phyloP scores from a whole-genome alignment of 2,329 filamentous ascomycete species.

The Cercospora sp. region DNA sequence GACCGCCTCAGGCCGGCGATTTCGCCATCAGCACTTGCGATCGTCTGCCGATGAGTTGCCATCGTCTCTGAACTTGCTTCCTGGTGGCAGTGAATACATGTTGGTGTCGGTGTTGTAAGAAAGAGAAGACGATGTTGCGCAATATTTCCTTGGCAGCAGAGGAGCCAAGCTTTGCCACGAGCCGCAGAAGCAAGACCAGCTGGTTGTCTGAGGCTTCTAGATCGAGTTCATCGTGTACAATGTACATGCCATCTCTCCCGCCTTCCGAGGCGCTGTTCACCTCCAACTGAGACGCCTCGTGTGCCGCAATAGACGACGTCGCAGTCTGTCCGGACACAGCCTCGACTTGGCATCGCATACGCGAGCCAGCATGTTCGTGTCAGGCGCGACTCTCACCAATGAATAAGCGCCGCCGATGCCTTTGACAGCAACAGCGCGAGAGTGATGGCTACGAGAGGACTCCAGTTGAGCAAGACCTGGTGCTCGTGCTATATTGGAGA shows the following conservation, averaged over 20 bases:
- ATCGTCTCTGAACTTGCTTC: not conserved
- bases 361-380: no score
- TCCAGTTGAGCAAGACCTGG: no score
- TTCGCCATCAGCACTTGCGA: not conserved
- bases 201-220: not conserved
- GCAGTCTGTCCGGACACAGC: no score
- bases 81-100: not conserved
- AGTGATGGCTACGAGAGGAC: no score
- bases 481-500: no score
- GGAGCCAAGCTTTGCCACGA: not conserved
- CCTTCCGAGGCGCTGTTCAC: no score
- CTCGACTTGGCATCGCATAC: no score
- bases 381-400: no score
- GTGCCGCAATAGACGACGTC: no score
- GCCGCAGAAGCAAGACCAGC: not conserved
- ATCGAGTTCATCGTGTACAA: not conserved
- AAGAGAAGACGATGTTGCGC: not conserved
- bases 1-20: not conserved
- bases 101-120: not conserved
- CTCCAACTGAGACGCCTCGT: no score
- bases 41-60: not conserved
- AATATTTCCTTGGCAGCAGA: not conserved
- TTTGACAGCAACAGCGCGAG: no score
- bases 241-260: not conserved
- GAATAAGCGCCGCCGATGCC: no score